phyloP scores from a whole-genome alignment of 495 filamentous ascomycete species.

The Neurospora africana region DNA sequence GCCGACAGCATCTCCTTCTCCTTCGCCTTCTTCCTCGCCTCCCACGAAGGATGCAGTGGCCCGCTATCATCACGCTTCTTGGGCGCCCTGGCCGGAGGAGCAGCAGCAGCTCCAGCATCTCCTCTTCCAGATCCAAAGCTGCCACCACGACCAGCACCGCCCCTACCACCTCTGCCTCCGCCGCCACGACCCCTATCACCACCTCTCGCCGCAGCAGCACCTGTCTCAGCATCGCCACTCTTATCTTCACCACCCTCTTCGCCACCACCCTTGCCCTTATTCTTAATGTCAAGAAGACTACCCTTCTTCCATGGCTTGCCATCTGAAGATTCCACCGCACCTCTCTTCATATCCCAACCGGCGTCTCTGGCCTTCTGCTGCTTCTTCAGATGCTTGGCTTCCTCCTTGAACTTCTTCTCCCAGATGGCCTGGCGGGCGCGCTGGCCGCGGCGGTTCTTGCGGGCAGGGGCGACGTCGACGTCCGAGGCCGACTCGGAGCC shows the following conservation, averaged over 20 bases:
- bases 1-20: constrained; percentile 48
- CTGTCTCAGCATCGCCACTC: background rate
- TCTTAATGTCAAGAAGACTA: constrained; percentile 13
- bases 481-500: constrained; percentile 63
- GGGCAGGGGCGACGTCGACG: constrained; percentile 33
- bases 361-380: constrained; percentile 22
- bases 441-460: constrained; percentile 85
- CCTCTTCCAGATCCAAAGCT: background rate
- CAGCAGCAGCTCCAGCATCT: constrained; percentile 12
- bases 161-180: constrained; percentile 4
- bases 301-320: constrained; percentile 37
- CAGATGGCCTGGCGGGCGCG: constrained; percentile 72
- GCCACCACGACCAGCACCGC: background rate
- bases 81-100: constrained; percentile 12
- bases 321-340: constrained; percentile 29
- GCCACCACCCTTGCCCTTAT: background rate
- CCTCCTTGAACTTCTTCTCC: constrained; percentile 74
- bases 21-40: constrained; percentile 78
- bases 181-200: constrained; percentile 10
- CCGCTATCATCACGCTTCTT: constrained; percentile 51
- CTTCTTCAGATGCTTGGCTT: constrained; percentile 24
- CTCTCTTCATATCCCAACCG: constrained; percentile 44
- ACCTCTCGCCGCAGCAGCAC: background rate
- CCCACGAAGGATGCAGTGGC: constrained; percentile 85
- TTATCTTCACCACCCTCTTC: constrained; percentile 2